Percentiles rank a stretch among this genome's conserved stretches.
Conservation (phyloP, 371 early-diverging fungal species). For the Mortierella sp. region DNA sequence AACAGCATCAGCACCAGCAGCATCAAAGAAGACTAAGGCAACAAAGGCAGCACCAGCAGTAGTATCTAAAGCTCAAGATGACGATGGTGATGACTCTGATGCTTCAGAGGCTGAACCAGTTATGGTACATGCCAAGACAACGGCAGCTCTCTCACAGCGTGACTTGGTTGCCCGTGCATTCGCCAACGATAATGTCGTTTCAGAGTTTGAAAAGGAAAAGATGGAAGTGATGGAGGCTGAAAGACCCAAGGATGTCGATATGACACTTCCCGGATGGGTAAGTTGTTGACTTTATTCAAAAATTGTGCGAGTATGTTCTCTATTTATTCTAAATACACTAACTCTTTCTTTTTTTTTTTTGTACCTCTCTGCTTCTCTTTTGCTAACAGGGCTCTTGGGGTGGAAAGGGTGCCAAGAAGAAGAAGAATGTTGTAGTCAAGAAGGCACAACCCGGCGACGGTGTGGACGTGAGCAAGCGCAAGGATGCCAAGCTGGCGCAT, state of each 20-base stretch:
- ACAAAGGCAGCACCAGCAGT: constrained; percentile 19
- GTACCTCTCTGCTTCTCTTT: not conserved
- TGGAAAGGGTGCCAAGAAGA: constrained; percentile 79
- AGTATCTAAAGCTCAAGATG: constrained; percentile 21
- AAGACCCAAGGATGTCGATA: constrained; percentile 80
- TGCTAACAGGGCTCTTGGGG: constrained; percentile 83
- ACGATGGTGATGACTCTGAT: constrained; percentile 37
- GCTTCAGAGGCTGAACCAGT: constrained; percentile 59
- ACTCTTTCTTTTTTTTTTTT: not conserved
- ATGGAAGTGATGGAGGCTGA: constrained; percentile 74
- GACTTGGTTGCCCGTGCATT: constrained; percentile 95
- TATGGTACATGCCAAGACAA: constrained; percentile 66
- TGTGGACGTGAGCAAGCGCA: constrained; percentile 74
- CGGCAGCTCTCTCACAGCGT: constrained; percentile 77
- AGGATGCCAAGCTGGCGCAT: constrained; percentile 84
- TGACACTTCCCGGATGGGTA: constrained; percentile 95
- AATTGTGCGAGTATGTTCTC: not conserved
- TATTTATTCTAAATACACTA: not conserved
- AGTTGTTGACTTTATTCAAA: constrained; percentile 12
- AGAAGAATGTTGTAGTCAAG: constrained; percentile 72
- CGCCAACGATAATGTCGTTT: constrained; percentile 91
- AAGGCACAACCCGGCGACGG: constrained; percentile 70
- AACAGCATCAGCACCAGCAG: constrained; percentile 8
- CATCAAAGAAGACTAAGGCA: constrained; percentile 25
- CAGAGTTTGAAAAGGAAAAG: constrained; percentile 93